Base-by-base conservation (phyloP, 495 filamentous ascomycete genomes). In the Letharia columbiana region DNA sequence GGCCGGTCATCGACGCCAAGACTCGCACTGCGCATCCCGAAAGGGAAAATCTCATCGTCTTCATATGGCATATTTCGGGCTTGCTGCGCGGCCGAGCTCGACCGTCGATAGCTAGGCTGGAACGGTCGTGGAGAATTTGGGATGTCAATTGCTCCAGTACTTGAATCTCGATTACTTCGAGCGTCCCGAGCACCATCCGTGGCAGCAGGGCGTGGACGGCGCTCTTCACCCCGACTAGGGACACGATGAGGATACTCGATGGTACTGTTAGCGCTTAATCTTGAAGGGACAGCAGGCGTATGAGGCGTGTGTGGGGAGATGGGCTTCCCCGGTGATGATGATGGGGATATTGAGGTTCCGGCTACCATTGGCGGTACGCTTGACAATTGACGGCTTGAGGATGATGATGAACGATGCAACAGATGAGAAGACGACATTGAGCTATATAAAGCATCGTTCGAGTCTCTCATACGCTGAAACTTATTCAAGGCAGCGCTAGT, bases 241-340 rank as follows among this genome's bases (percentile, higher is more conserved):
- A 67, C 65, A 10, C 71, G 65, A 12, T 81, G 77, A 59, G 77
- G 75, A 70, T 92, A 91, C 71, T 91, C 88, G n/a, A 89, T 85
- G 61, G 91, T 89, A 62, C 89, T 91, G 71, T 91, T 89, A 18
- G 91, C 91, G 73, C 91, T 95, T 56, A 98, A 76, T n/a, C 93
- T 85, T 28, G 91, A 96, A 44, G 92, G 91, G 57, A 96, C 90
- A 23, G 92, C 91, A 7, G 93, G 92, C 8, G 91, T 96, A 71
- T 96, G 93, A 12, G 93, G 93, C 0, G 92, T 96, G 74, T 96
- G 92, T 15, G 92, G 92, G 3, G 91, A 96, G 58, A 96, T 82
- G 2, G 93, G 91, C 69, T 96, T 98, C 63, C 91, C 91, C 10
- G 90, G 91, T 5, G 92, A 95, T 3, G 92, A 92, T 7, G 90